phyloP scores from a whole-genome alignment of 768 basidiomycete species.

The Auricularia heimuer region DNA sequence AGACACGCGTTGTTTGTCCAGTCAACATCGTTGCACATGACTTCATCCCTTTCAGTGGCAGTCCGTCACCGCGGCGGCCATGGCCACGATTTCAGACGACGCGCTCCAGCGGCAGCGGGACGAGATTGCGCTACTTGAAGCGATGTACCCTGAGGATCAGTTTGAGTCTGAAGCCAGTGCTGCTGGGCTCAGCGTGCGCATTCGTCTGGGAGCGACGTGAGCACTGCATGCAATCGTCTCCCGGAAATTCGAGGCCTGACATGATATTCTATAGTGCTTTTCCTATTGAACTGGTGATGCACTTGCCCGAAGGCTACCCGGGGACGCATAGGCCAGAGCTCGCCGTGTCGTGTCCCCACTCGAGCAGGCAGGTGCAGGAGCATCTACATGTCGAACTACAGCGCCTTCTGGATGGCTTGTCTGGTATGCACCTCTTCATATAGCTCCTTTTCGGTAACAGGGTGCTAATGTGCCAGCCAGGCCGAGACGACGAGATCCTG shows the following conservation, averaged over 20 bases:
- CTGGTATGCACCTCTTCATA: neutral
- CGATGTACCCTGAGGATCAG: neutral
- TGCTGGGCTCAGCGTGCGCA: neutral
- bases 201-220: neutral
- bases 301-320: neutral
- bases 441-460: neutral
- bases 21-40: too few species aligned
- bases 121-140: neutral
- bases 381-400: neutral
- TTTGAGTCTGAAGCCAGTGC: neutral
- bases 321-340: neutral
- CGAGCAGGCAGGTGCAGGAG: neutral
- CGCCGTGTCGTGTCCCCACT: neutral
- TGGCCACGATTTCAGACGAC: neutral
- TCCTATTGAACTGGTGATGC: neutral
- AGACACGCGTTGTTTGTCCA: too few species aligned
- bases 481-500: neutral
- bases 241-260: neutral
- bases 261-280: neutral
- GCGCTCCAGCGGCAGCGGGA: neutral
- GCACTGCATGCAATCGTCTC: neutral
- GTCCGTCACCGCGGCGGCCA: too few species aligned
- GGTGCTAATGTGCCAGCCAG: neutral
- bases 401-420: neutral
- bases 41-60: too few species aligned